Conservation (phyloP, 306 rosid species). For the Glycyrrhiza uralensis region DNA sequence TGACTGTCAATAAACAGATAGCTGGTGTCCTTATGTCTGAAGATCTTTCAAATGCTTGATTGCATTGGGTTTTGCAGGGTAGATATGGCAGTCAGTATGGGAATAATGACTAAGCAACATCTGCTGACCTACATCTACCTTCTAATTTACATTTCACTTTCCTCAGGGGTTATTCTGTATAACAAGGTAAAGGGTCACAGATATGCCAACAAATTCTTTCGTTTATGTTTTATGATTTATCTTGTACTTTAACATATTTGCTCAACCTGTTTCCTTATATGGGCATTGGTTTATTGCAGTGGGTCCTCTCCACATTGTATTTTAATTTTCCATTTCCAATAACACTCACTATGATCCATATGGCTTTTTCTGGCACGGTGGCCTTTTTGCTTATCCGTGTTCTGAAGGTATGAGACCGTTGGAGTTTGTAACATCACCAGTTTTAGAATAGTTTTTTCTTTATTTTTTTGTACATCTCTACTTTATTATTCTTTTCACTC, state of each 20-base stretch:
- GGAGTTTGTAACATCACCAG: constrained; percentile 22
- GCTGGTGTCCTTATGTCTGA: background rate
- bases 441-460: background rate
- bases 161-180: constrained; percentile 51
- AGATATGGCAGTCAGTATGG: background rate
- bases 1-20: background rate
- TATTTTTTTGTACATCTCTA: background rate
- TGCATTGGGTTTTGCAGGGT: constrained; percentile 34
- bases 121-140: constrained; percentile 47
- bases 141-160: constrained; percentile 46
- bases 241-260: background rate
- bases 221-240: background rate
- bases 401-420: constrained; percentile 42
- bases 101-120: constrained; percentile 38
- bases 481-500: constrained; percentile 11
- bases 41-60: background rate
- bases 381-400: constrained; percentile 54
- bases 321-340: constrained; percentile 62
- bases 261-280: background rate
- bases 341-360: constrained; percentile 63
- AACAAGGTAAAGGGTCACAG: constrained; percentile 28
- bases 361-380: constrained; percentile 58
- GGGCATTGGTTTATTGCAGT: constrained; percentile 40
- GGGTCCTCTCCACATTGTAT: constrained; percentile 55
- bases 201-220: background rate